Evolutionary conservation across 2,329 filamentous ascomycete species (phyloP).

Genomic region (Arthrocladium fulminans): DNA sequence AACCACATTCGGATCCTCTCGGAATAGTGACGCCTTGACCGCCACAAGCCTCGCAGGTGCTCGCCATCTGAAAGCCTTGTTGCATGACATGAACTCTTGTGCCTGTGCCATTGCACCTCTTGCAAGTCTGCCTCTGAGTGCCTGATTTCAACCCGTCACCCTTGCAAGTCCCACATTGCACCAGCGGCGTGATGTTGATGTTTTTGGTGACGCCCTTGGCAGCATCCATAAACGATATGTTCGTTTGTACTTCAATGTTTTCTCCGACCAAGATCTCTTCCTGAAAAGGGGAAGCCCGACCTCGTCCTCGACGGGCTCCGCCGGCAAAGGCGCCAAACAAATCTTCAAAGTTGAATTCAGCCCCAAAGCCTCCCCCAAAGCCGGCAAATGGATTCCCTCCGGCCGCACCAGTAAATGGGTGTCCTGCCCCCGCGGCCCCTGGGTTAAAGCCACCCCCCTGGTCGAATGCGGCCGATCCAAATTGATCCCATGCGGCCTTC

Average conservation of each 20-base stretch:
- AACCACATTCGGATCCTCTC: slow-evolving; percentile 67
- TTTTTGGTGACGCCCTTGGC: slow-evolving; percentile 84
- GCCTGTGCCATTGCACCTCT: slow-evolving; percentile 75
- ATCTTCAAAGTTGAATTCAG: slow-evolving; percentile 92
- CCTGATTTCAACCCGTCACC: slow-evolving; percentile 81
- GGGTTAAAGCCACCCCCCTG: slow-evolving; percentile 68
- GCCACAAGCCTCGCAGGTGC: slow-evolving; percentile 72
- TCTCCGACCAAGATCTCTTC: slow-evolving; percentile 82
- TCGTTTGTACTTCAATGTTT: slow-evolving; percentile 89
- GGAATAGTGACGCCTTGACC: slow-evolving; percentile 71
- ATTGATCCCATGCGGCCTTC: slow-evolving; percentile 84
- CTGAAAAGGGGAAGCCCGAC: slow-evolving; percentile 61
- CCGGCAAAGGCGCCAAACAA: slow-evolving; percentile 80
- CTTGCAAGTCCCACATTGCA: slow-evolving; percentile 70
- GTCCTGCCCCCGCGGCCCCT: slow-evolving; percentile 49
- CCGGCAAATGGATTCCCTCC: slow-evolving; percentile 47
- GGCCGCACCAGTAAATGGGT: slow-evolving; percentile 54
- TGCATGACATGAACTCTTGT: slow-evolving; percentile 80
- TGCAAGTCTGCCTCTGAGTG: slow-evolving; percentile 62
- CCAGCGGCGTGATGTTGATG: slow-evolving; percentile 75
- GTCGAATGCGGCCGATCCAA: slow-evolving; percentile 69
- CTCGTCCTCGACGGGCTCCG: slow-evolving; percentile 44
- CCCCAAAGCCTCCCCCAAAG: slow-evolving; percentile 56
- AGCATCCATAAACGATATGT: slow-evolving; percentile 90
- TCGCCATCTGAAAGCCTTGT: slow-evolving; percentile 92